Evolutionary conservation across 345 rosid species (phyloP).

Genomic region (Acer negundo): DNA sequence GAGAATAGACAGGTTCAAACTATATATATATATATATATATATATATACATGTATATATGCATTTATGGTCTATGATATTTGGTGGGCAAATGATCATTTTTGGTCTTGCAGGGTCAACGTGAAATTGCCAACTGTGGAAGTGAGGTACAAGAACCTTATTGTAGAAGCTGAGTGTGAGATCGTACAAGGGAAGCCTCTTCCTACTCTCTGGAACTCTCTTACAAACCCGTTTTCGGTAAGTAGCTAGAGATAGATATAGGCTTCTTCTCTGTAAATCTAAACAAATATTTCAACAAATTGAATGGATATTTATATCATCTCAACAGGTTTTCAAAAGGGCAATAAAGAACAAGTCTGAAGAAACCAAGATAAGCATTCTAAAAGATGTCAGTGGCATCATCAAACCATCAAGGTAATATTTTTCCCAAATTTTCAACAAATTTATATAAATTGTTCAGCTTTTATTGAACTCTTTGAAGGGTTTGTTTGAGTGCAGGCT

Average conservation of each 20-base stretch:
- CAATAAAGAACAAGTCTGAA: constrained; percentile 11
- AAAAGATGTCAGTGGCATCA: constrained; percentile 57
- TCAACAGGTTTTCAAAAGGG: constrained; percentile 18
- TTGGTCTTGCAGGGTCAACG: constrained; percentile 18
- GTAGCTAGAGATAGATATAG: not conserved
- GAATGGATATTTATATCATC: constrained; percentile 10
- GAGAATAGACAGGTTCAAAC: constrained; percentile 49
- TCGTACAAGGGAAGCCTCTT: constrained; percentile 30
- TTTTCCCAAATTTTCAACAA: not conserved
- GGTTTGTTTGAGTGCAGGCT: constrained; percentile 33
- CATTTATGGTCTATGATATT: not conserved
- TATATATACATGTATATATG: not conserved
- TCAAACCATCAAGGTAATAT: constrained; percentile 66
- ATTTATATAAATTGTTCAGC: not conserved
- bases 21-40: too few relatives aligned
- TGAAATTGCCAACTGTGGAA: constrained; percentile 29
- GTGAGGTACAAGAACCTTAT: constrained; percentile 29
- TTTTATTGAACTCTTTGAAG: not conserved
- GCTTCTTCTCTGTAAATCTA: not conserved
- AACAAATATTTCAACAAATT: not conserved
- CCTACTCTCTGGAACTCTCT: constrained; percentile 29
- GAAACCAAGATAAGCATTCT: constrained; percentile 53
- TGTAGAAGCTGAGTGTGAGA: constrained; percentile 30
- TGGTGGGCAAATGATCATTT: not conserved
- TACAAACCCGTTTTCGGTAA: constrained; percentile 24